Base-by-base conservation (phyloP, 352 stramenopile genomes). In the Blastocystis hominis region DNA sequence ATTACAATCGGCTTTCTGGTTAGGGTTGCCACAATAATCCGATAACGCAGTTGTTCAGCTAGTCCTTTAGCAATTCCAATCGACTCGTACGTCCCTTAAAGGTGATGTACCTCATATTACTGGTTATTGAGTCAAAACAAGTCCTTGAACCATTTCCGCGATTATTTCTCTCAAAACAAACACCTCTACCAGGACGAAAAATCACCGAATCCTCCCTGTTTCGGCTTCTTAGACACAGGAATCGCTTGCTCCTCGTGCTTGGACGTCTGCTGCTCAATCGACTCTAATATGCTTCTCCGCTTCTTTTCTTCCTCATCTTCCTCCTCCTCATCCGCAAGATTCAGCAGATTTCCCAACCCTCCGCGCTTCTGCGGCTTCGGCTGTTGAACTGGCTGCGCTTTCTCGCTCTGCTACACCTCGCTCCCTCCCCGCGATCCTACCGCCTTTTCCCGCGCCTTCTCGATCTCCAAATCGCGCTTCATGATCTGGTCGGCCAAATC, bases 1-100 rank as follows among this genome's bases (percentile, higher is more conserved):
- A 98, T 96, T 38, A 96, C 90, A n/a, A 98, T 90, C 2, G 94
- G 93, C 9, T 94, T 93, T 17, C 94, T 93, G 75, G 93, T 97
- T 30, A 98, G 91, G 47, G 96, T 94, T 7, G 94, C 94, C 76
- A 93, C 93, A 53, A 97, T 93, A 5, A 98, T 91, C 30, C 95
- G 92, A 90, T 97, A 94, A 46, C 95, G 93, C 89, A 98, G 98
- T 91, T 98, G 94, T 56, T 93, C 93, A 84, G 92, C 91, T 87
- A 84, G 2, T 13, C 20, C 30, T 68, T 84, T 34, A 84, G 1
- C 13, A n/a, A 20, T 44, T 20, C 24, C 47, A 53, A 7, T 17
- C 38, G 17, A 10, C 40, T 5, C 1, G 36, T 84, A 84, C 72
- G 55, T 64, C 72, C 72, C 72, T 68, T 56, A 68, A 84, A 84